Conservation (phyloP, 2,329 filamentous ascomycete genomes). For the Microdochium nivale region DNA sequence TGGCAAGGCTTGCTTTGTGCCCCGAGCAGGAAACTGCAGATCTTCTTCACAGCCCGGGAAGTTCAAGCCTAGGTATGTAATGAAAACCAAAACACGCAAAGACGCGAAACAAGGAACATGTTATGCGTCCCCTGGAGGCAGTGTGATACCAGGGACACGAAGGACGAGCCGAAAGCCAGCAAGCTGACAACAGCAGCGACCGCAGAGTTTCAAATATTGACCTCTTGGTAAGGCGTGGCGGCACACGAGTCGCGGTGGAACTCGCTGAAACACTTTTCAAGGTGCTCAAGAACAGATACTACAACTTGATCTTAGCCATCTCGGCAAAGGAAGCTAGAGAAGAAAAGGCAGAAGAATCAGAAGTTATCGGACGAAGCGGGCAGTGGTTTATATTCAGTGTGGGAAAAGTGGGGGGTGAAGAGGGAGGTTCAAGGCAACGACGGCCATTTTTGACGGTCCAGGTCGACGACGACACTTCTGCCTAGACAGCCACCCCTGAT, state of each 20-base stretch:
- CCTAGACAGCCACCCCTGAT: no score
- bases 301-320: constrained; percentile 44
- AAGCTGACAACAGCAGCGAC: constrained; percentile 43
- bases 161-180: constrained; percentile 29
- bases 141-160: constrained; percentile 59
- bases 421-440: background rate
- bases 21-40: no score
- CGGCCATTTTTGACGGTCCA: background rate
- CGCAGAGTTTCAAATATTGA: background rate
- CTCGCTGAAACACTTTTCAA: background rate
- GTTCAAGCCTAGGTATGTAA: constrained; percentile 37
- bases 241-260: no score
- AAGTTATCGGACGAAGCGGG: constrained; percentile 1
- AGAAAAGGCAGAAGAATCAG: constrained; percentile 9
- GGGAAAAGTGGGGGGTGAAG: background rate
- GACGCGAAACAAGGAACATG: background rate
- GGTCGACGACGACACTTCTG: background rate
- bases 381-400: constrained; percentile 2
- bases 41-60: constrained; percentile 40
- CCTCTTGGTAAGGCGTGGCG: no score
- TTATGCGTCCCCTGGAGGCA: constrained; percentile 53
- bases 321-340: constrained; percentile 33
- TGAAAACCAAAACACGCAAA: constrained; percentile 35
- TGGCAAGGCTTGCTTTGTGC: no score
- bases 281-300: constrained; percentile 1